phyloP scores from a whole-genome alignment of 768 basidiomycete species.

The Russula ochroleuca region DNA sequence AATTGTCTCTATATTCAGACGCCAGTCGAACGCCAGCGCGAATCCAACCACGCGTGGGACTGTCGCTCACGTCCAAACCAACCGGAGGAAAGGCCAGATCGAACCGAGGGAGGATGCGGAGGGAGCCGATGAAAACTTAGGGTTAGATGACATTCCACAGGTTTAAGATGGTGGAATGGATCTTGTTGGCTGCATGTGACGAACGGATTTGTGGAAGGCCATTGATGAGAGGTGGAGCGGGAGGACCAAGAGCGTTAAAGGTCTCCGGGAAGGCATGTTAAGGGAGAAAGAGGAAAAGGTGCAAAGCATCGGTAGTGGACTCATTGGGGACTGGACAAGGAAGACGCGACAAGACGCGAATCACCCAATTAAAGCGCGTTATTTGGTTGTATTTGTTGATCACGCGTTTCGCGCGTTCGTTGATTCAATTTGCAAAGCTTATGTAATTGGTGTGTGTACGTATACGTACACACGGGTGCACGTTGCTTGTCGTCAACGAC shows the following conservation, averaged over 20 bases:
- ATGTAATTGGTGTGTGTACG: too few species aligned
- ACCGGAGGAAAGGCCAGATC: not conserved
- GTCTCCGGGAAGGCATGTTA: conserved; percentile 16
- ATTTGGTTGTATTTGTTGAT: conserved; percentile 13
- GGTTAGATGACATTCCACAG: conserved; percentile 23
- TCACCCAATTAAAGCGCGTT: not conserved
- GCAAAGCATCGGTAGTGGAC: conserved; percentile 5
- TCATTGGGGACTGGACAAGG: conserved; percentile 2
- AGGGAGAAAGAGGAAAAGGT: not conserved
- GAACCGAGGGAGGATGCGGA: not conserved
- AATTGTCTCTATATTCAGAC: conserved; percentile 13
- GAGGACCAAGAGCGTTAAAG: conserved; percentile 20
- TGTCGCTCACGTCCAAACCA: conserved; percentile 1
- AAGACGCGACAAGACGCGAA: not conserved
- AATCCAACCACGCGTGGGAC: not conserved
- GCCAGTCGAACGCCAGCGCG: not conserved
- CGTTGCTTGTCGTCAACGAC: too few species aligned
- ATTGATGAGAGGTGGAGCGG: conserved; percentile 4
- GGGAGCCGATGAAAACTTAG: not conserved
- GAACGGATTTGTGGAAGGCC: conserved; percentile 13
- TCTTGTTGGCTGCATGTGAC: conserved; percentile 21
- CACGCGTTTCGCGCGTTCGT: too few species aligned
- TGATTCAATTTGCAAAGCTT: too few species aligned
- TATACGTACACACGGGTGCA: too few species aligned
- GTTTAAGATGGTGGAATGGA: conserved; percentile 18